Evolutionary conservation across 179 eudicot species (phyloP), one percentile per base, ranked within the genome.

Genomic region (Heliamphora pulchella): DNA sequence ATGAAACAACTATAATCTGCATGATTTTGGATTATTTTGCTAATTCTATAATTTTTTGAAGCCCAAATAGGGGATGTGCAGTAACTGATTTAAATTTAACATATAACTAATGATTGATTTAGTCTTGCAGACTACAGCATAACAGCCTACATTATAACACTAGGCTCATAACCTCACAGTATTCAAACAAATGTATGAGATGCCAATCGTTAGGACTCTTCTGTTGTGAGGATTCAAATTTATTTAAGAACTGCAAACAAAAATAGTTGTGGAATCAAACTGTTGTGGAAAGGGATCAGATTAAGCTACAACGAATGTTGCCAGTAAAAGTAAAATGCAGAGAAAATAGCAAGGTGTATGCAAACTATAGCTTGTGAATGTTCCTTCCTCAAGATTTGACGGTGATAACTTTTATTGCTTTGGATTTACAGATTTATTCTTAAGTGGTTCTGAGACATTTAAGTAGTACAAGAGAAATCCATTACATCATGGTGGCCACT

Each of bases 401-500:
- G 67, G 66, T 58, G 50, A 41, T 5, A 39, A 58, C 7, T 41
- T 14, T 22, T 31, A 11, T 54, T 15, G 4, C 14, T 53, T 61
- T n/a, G 70, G 8, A 47, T 15, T 64, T 65, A 74, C 65, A 67
- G 58, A 62, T 66, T 51, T 72, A 46, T 18, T 48, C 41, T 50
- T 47, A 20, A 57, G 15, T 39, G 46, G 55, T 8, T 75, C 13
- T 46, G 8, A 63, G 59, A 15, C 5, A 61, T 39, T 67, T 17
- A 81, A 62, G 76, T 46, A 61, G 39, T 41, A 69, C 22, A 68
- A 79, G 43, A 72, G 31, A 61, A 79, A 62, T 31, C 51, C 71
- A 75, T 63, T 57, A 11, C 64, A n/a, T 59, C 57, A 68, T 66
- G 22, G 61, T 48, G 61, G 77, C 14, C 41, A 72, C 20, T 14